Evolutionary conservation across 768 basidiomycete species (phyloP).

Genomic region (Dentipellis fragilis): DNA sequence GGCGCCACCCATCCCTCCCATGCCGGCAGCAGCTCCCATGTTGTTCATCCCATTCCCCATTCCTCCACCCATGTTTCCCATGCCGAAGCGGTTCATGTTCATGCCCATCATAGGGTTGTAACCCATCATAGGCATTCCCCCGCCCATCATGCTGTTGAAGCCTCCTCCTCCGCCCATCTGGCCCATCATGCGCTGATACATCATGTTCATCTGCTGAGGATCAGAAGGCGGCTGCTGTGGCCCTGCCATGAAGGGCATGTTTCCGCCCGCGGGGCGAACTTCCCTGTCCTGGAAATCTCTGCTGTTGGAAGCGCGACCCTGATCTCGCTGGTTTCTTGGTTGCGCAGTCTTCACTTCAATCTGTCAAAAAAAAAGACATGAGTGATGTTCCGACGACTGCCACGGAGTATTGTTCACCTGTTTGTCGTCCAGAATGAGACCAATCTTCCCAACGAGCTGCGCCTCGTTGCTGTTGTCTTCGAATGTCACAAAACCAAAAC

Average conservation of each 20-base stretch:
- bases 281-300: constrained; percentile 15
- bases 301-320: constrained; percentile 28
- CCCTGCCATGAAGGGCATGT: constrained; percentile 29
- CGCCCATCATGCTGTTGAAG: constrained; percentile 22
- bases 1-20: constrained; percentile 23
- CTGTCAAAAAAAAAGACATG: constrained; percentile 28
- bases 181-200: constrained; percentile 94
- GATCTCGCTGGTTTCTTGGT: constrained; percentile 74
- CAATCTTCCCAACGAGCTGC: constrained; percentile 81
- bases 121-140: constrained; percentile 21
- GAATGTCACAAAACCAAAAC: constrained; percentile 96
- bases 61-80: constrained; percentile 37
- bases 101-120: constrained; percentile 19
- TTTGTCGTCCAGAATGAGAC: constrained; percentile 80
- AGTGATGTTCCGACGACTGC: background rate
- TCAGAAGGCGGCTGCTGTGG: constrained; percentile 14
- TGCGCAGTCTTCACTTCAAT: constrained; percentile 97
- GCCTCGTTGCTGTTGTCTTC: constrained; percentile 86
- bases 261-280: constrained; percentile 20
- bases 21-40: constrained; percentile 2
- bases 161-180: constrained; percentile 49
- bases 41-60: constrained; percentile 41
- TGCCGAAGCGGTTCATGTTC: constrained; percentile 23
- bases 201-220: constrained; percentile 23
- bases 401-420: constrained; percentile 38